Base-by-base conservation (phyloP, 208 protist species). In the Acanthamoeba triangularis region DNA sequence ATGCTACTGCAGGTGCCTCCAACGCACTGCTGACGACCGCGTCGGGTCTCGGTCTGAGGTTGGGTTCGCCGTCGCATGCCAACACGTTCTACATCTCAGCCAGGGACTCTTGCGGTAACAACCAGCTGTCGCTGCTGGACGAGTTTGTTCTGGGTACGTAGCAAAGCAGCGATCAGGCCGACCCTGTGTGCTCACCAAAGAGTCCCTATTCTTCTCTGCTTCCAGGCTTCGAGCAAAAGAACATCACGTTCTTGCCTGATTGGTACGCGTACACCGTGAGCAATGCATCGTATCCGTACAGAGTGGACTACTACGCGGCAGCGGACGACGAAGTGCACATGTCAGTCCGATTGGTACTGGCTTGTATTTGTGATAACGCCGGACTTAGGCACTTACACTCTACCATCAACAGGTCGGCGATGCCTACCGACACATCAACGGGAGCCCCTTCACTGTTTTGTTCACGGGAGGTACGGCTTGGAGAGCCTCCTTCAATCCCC, bases 161-260 rank as follows among this genome's bases (percentile, higher is more conserved):
- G 18, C 16, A 25, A 2, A 6, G 6, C 37, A 13, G 18, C 37
- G 18, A 23, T 16, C 3, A 2, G 11, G 65, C 33, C 13, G 5
- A 25, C 10, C 13, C 33, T 85, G 7, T 59, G 35, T n/a, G 30
- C 20, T 44, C 28, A 76, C n/a, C 30, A n/a, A n/a, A n/a, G 25
- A 65, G 8, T 5, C n/a, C 5, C 10, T 25, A 11, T 52, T n/a
- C 49, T 37, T 72, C 14, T 72, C 7, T 74, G 25, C 0, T 30
- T 7, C 59, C 28, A 93, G 88, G 69, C 20, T 82, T 93, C 28
- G 88, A 93, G 41, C 88, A 93, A 59, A 93, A 93, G 37, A 63
- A 63, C 41, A 54, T 93, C 33, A 41, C 72, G 4, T 93, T 93
- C 41, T 54, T n/a, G 44, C 28, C 88, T 41, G 52, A 78, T 13